A percentile compares a stretch with the other conserved stretches of the same genome.
Evolutionary conservation across 164 flowering plant genomes (phyloP).

Genomic region (Annona cherimola): DNA sequence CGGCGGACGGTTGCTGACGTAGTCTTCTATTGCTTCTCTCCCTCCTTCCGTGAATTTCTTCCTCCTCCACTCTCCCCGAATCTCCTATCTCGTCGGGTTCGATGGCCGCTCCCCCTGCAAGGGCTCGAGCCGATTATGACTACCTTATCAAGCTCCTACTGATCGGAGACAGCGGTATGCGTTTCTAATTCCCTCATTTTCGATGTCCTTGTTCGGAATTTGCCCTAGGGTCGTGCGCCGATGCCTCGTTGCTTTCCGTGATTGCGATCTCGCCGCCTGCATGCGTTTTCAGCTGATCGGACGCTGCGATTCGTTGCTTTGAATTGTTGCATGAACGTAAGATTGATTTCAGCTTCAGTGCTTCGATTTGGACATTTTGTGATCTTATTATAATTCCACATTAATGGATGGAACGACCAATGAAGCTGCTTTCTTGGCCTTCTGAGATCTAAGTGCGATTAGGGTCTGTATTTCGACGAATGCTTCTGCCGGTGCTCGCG

Average conservation of each 20-base stretch:
- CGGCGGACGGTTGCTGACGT: conserved; percentile 10
- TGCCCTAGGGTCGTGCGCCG: no score
- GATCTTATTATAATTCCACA: not conserved
- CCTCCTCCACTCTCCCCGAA: not conserved
- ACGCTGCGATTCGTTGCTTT: not conserved
- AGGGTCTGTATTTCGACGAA: not conserved
- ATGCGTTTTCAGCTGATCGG: not conserved
- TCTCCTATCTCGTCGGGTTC: conserved; percentile 16
- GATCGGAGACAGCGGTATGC: conserved; percentile 76
- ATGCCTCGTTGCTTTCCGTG: not conserved
- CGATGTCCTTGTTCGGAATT: not conserved
- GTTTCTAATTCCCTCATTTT: not conserved
- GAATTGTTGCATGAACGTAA: not conserved
- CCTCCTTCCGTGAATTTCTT: not conserved
- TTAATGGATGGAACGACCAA: not conserved
- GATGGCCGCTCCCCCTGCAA: conserved; percentile 79
- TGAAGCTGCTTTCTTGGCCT: not conserved
- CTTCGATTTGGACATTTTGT: not conserved
- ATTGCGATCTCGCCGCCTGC: not conserved
- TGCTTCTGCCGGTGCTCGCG: not conserved
- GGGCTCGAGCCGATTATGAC: conserved; percentile 80
- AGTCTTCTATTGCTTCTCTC: not conserved
- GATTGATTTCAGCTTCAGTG: not conserved
- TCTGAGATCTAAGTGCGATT: not conserved
- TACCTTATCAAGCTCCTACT: conserved; percentile 71